Evolutionary conservation across 805 yeast genomes (phyloP).

Genomic region (Wickerhamomyces bovis): DNA sequence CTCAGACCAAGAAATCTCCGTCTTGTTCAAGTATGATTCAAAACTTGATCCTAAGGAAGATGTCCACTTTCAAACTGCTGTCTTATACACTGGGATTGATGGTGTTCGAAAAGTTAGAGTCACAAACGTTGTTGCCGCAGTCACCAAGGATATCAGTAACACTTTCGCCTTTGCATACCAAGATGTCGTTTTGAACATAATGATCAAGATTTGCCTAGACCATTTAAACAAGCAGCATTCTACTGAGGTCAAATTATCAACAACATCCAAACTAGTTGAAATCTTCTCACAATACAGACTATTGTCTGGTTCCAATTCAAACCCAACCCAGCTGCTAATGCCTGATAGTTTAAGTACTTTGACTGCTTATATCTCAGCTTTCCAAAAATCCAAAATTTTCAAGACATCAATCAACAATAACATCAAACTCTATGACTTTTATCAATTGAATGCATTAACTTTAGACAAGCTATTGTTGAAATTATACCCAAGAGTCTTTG

Average conservation of each 20-base stretch:
- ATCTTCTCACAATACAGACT: constrained; percentile 55
- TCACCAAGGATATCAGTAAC: constrained; percentile 64
- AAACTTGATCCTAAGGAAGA: constrained; percentile 63
- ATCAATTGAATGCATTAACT: constrained; percentile 46
- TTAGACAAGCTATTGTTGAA: constrained; percentile 52
- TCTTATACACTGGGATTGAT: constrained; percentile 70
- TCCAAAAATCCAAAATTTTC: constrained; percentile 64
- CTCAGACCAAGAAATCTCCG: constrained; percentile 60
- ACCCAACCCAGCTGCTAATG: constrained; percentile 62
- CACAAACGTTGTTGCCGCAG: constrained; percentile 77
- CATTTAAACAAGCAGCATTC: constrained; percentile 37
- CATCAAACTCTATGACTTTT: constrained; percentile 48
- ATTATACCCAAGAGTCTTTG: constrained; percentile 76
- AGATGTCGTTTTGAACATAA: constrained; percentile 50
- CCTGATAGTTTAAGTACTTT: constrained; percentile 77
- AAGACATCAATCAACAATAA: constrained; percentile 46
- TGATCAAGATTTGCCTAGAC: constrained; percentile 43
- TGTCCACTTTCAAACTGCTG: constrained; percentile 86
- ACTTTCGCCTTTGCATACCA: constrained; percentile 79
- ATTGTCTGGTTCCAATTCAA: constrained; percentile 34
- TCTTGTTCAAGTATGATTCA: constrained; percentile 73
- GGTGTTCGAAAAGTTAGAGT: constrained; percentile 84
- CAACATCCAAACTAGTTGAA: constrained; percentile 47
- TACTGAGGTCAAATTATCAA: constrained; percentile 43
- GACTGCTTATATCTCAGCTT: constrained; percentile 59